phyloP scores from a whole-genome alignment of 441 rosid genomes.

The Flueggea neowawraea region DNA sequence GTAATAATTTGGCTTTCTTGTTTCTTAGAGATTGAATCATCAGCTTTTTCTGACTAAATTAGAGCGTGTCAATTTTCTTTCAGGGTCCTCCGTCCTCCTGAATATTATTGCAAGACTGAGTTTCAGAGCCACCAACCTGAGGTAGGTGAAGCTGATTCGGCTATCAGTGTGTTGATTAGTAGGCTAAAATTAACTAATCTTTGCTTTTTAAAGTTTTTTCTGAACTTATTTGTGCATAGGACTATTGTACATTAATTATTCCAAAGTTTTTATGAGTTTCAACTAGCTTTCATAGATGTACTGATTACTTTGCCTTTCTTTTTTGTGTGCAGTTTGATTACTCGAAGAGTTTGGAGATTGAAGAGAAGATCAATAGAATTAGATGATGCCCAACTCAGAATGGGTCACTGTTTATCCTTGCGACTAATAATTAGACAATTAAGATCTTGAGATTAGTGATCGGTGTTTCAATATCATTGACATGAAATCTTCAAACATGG shows the following conservation, averaged over 20 bases:
- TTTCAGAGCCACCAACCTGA: slow-evolving; percentile 80
- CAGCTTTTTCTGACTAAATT: slow-evolving; percentile 31
- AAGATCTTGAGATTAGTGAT: slow-evolving; percentile 57
- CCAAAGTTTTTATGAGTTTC: neutral
- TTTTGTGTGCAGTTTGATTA: slow-evolving; percentile 49
- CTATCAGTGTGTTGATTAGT: too few relatives aligned
- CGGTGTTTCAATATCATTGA: slow-evolving; percentile 77
- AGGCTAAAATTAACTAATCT: too few relatives aligned
- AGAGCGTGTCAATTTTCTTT: slow-evolving; percentile 45
- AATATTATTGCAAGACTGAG: slow-evolving; percentile 55
- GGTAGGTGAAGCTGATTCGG: slow-evolving; percentile 23
- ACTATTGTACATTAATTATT: too few relatives aligned
- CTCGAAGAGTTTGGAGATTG: slow-evolving; percentile 73
- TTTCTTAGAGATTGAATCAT: slow-evolving; percentile 18
- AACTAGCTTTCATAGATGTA: neutral
- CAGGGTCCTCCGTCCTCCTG: slow-evolving; percentile 27
- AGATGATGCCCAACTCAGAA: slow-evolving; percentile 55
- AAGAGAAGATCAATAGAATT: slow-evolving; percentile 61
- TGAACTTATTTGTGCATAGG: too few relatives aligned
- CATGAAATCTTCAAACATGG: slow-evolving; percentile 69
- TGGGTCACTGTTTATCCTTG: slow-evolving; percentile 51
- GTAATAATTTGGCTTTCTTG: neutral
- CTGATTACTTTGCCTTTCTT: slow-evolving; percentile 8
- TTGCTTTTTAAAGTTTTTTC: too few relatives aligned
- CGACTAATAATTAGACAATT: slow-evolving; percentile 69